A percentile compares a stretch with the other conserved stretches of the same genome.
Conservation (phyloP, 2,329 filamentous ascomycete genomes). For the Pestalotiopsis sp. region DNA sequence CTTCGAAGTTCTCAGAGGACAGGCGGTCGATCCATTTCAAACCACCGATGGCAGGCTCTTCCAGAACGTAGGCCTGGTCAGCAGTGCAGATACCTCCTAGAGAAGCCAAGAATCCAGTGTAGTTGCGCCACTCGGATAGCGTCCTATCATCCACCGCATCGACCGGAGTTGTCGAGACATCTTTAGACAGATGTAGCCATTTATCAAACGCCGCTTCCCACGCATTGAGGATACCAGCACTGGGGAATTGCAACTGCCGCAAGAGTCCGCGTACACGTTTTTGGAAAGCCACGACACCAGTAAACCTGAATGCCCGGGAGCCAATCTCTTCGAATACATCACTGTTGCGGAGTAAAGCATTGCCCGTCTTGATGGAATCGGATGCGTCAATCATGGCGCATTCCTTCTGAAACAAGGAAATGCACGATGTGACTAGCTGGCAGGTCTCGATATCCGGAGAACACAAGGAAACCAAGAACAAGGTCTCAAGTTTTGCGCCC, state of each 20-base stretch:
- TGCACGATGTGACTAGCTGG: slow-evolving; percentile 64
- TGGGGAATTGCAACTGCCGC: slow-evolving; percentile 63
- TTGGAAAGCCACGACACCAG: slow-evolving; percentile 71
- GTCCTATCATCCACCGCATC: slow-evolving; percentile 58
- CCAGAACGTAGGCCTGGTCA: slow-evolving; percentile 57
- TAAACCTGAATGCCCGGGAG: slow-evolving; percentile 67
- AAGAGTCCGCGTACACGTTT: slow-evolving; percentile 65
- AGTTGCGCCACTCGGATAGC: slow-evolving; percentile 69
- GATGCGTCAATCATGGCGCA: slow-evolving; percentile 56
- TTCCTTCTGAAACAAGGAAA: slow-evolving; percentile 65
- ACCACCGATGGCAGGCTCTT: slow-evolving; percentile 60
- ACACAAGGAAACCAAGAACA: slow-evolving; percentile 66
- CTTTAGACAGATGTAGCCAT: slow-evolving; percentile 67
- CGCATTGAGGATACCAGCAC: slow-evolving; percentile 66
- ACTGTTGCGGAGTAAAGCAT: slow-evolving; percentile 61
- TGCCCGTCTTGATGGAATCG: slow-evolving; percentile 52
- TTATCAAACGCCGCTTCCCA: slow-evolving; percentile 69
- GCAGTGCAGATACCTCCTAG: slow-evolving; percentile 68
- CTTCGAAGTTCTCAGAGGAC: slow-evolving; percentile 61
- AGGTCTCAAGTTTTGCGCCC: slow-evolving; percentile 61
- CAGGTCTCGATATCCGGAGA: slow-evolving; percentile 68
- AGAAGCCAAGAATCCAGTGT: slow-evolving; percentile 70
- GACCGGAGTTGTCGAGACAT: slow-evolving; percentile 56
- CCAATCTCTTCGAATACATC: slow-evolving; percentile 65
- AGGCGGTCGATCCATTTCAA: slow-evolving; percentile 68